Evolutionary conservation across 2,329 filamentous ascomycete species (phyloP).

Genomic region (Arthroderma sp.): DNA sequence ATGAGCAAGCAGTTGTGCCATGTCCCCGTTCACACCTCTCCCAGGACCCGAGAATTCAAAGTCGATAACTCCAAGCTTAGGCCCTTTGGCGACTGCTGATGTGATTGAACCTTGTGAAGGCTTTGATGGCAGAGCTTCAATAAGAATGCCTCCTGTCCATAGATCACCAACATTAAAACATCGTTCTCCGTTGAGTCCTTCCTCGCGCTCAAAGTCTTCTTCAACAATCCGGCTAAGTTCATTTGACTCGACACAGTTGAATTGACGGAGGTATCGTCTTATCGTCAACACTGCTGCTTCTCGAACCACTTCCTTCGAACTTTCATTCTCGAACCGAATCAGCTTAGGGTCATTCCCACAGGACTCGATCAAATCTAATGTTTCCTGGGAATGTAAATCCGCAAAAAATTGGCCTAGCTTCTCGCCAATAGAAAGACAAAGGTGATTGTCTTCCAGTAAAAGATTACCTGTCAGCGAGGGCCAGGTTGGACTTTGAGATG

Average conservation of each 20-base stretch:
- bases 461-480: neutral
- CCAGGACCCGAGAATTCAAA: slow-evolving; percentile 11
- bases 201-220: slow-evolving; percentile 9
- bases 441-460: neutral
- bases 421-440: neutral
- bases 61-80: slow-evolving; percentile 11
- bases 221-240: slow-evolving; percentile 5
- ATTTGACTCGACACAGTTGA: slow-evolving; percentile 2
- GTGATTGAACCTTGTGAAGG: neutral
- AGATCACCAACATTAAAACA: slow-evolving; percentile 10
- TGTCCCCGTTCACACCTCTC: slow-evolving; percentile 8
- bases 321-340: neutral
- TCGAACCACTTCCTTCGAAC: slow-evolving; percentile 6
- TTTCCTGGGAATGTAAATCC: slow-evolving; percentile 5
- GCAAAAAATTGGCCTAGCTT: neutral
- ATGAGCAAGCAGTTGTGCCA: slow-evolving; percentile 12
- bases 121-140: neutral
- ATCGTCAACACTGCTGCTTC: slow-evolving; percentile 7
- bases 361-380: slow-evolving; percentile 1
- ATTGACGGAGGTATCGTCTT: slow-evolving; percentile 4
- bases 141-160: slow-evolving; percentile 9
- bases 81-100: neutral
- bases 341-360: slow-evolving; percentile 4
- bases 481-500: neutral
- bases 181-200: slow-evolving; percentile 1